phyloP scores from a whole-genome alignment of 2,329 filamentous ascomycete species.

The Colletotrichum trifolii region DNA sequence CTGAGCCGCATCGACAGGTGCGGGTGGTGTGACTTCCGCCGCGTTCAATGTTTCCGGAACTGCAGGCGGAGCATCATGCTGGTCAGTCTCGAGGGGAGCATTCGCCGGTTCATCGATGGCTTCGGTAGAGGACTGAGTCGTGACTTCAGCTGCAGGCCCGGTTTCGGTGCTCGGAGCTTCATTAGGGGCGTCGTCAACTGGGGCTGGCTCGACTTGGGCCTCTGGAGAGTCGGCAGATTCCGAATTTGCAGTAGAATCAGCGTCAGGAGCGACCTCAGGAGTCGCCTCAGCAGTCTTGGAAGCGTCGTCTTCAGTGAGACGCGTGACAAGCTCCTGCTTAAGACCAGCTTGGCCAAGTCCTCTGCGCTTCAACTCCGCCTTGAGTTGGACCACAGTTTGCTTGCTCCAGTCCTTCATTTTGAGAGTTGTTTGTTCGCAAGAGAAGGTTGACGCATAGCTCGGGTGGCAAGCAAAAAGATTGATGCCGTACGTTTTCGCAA shows the following conservation, averaged over 20 bases:
- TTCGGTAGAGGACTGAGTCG: conserved; percentile 32
- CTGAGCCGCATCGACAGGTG: conserved; percentile 45
- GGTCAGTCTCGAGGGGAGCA: neutral
- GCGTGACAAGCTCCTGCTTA: conserved; percentile 77
- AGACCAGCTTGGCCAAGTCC: conserved; percentile 77
- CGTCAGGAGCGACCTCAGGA: conserved; percentile 19
- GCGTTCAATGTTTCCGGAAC: conserved; percentile 11
- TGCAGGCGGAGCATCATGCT: conserved; percentile 8
- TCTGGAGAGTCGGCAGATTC: neutral
- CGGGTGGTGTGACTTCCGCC: conserved; percentile 31
- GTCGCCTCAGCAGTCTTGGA: conserved; percentile 23
- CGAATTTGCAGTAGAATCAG: too few species aligned
- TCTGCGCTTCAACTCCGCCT: conserved; percentile 77
- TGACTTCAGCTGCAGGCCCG: conserved; percentile 37
- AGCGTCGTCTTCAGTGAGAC: conserved; percentile 61
- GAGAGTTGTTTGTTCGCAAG: conserved; percentile 41
- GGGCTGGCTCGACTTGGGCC: too few species aligned
- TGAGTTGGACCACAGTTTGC: conserved; percentile 80
- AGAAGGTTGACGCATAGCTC: conserved; percentile 31
- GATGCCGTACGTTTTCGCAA: neutral
- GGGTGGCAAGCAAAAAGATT: neutral
- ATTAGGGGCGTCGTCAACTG: neutral
- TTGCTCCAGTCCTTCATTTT: conserved; percentile 64
- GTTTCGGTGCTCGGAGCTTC: conserved; percentile 1
- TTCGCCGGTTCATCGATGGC: neutral